Evolutionary conservation across 2,329 filamentous ascomycete species (phyloP), one percentile per base, ranked within the genome.

Genomic region (Colletotrichum lindemuthianum): DNA sequence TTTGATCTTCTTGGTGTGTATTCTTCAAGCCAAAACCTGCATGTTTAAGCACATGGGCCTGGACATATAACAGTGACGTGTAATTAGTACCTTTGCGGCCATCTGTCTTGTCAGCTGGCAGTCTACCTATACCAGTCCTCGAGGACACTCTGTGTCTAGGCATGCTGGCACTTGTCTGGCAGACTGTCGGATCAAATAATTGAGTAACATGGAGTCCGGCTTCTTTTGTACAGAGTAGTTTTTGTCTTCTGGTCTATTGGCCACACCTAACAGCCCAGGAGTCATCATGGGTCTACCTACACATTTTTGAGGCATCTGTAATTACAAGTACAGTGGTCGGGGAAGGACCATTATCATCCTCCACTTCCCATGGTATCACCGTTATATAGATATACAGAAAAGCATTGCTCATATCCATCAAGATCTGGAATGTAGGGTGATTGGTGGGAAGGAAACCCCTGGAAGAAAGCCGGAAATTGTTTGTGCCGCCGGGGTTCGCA

Each of bases 241-340:
- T 4, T 24, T 24, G 24, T 24, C 24, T 24, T 3, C 39, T 50
- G 49, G 43, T 60, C 50, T 60, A 37, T 50, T 55, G 34, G n/a
- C 16, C 50, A 15, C 15, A 60, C 11, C 33, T 9, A 37, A 33
- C 8, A 15, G 36, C 47, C 58, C 59, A 39, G 34, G 37, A 51
- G 15, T 52, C 41, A 16, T 65, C 40, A 24, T 34, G 34, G 47
- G 47, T 41, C 36, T 37, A 50, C 60, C 47, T 39, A 39, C 24
- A 24, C 24, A 41, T 41, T 16, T 24, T 45, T 61, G 9, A 33
- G 9, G 32, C 24, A 24, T 24, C 6, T 41, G 16, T 59, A 55
- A 66, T 64, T 66, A 66, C 48, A 66, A 59, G 16, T 64, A 64
- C 59, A 59, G 59, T 16, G 49, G 39, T 54, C 48, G 53, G 33